Conservation (phyloP, 2,329 filamentous ascomycete species). For the Moelleriella libera region DNA sequence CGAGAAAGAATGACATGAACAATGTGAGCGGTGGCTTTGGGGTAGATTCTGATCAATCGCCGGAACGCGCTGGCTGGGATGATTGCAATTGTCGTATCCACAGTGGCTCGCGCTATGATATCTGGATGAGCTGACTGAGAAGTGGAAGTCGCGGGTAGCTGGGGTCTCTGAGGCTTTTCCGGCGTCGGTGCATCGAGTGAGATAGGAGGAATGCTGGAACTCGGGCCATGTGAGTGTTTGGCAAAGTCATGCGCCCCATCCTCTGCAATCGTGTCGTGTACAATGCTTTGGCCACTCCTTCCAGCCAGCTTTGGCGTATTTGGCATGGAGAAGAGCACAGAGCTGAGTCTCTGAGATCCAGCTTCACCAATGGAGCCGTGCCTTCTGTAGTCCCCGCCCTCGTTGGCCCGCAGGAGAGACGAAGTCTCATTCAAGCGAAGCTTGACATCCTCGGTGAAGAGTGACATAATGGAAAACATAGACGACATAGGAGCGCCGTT, state of each 20-base stretch:
- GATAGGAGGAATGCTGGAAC: slow-evolving; percentile 56
- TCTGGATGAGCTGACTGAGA: slow-evolving; percentile 84
- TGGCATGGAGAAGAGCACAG: slow-evolving; percentile 16
- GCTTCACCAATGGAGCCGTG: slow-evolving; percentile 12
- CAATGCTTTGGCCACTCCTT: slow-evolving; percentile 3
- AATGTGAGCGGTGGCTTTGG: slow-evolving; percentile 91
- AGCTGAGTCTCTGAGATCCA: slow-evolving; percentile 1
- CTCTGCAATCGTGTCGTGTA: slow-evolving; percentile 6
- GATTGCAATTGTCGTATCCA: slow-evolving; percentile 95
- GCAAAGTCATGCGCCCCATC: slow-evolving; percentile 4
- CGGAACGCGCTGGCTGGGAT: slow-evolving; percentile 95
- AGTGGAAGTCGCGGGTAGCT: slow-evolving; percentile 25
- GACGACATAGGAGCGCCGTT: slow-evolving; percentile 98
- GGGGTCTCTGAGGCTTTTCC: slow-evolving; percentile 19
- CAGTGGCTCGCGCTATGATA: slow-evolving; percentile 87
- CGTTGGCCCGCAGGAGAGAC: slow-evolving; percentile 8
- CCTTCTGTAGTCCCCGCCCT: slow-evolving; percentile 13
- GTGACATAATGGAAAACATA: slow-evolving; percentile 86
- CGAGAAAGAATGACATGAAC: slow-evolving; percentile 94
- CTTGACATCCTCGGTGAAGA: slow-evolving; percentile 92
- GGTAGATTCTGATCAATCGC: slow-evolving; percentile 82
- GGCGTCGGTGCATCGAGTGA: slow-evolving; percentile 43
- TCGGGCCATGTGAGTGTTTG: slow-evolving; percentile 2
- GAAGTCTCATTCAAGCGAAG: slow-evolving; percentile 58
- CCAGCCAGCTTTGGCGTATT: slow-evolving; percentile 24